Evolutionary conservation across 2,329 filamentous ascomycete species (phyloP).

Genomic region (Fusarium sp.): DNA sequence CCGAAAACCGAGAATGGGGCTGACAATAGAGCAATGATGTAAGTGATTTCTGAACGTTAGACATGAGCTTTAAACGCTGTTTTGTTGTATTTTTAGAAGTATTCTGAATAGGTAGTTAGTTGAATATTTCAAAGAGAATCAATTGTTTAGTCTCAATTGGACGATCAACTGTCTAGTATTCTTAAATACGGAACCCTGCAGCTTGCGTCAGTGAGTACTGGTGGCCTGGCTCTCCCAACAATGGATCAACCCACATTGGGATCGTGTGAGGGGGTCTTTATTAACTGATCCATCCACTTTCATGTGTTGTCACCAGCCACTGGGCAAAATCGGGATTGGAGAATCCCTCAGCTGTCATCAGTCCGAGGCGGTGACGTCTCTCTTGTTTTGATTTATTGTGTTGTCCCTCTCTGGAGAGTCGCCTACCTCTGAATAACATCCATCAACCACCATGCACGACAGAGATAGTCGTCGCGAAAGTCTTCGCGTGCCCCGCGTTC

Average conservation of each 20-base stretch:
- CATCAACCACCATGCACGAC: constrained; percentile 46
- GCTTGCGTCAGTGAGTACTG: constrained; percentile 11
- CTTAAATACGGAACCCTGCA: constrained; percentile 10
- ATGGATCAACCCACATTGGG: constrained; percentile 40
- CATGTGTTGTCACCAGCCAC: constrained; percentile 8
- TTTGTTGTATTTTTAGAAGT: not conserved
- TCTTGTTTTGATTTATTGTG: constrained; percentile 1
- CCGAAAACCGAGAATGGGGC: constrained; percentile 4
- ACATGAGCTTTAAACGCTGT: not conserved
- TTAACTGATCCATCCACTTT: constrained; percentile 34
- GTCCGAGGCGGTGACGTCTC: constrained; percentile 35
- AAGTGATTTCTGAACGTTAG: not conserved
- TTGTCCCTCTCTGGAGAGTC: constrained; percentile 12
- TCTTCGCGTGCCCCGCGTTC: constrained; percentile 49
- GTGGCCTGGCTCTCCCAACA: constrained; percentile 9
- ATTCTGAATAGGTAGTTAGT: not conserved
- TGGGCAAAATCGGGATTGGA: constrained; percentile 39
- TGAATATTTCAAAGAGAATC: not conserved
- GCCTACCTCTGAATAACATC: constrained; percentile 15
- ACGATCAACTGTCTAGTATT: not conserved
- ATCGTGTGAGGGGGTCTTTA: constrained; percentile 31
- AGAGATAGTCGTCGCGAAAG: constrained; percentile 45
- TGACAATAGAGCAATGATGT: constrained; percentile 7
- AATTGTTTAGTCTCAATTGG: too few species aligned
- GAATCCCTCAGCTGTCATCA: constrained; percentile 32